A percentile compares a stretch with the other conserved stretches of the same genome.
These are phyloP conservation scores for Lentinus tigrinus DNA, from an alignment of 768 basidiomycete species.

Conservation along the genomic window DNA sequence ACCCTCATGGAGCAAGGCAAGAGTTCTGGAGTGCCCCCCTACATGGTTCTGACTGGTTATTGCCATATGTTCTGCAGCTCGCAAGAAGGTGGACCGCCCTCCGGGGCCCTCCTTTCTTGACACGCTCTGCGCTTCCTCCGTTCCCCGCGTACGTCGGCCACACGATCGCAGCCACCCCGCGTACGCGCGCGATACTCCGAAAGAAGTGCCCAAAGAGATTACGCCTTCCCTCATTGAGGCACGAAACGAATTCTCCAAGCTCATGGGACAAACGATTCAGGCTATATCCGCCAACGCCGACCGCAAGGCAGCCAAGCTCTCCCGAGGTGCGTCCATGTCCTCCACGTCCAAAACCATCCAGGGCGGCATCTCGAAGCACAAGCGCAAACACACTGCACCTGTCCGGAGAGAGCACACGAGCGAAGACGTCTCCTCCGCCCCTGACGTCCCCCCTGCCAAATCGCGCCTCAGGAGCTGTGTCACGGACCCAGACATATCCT, in stretches of 20 bases:
- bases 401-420: not conserved
- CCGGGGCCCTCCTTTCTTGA: not conserved
- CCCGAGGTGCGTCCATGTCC: not conserved
- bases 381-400: not conserved
- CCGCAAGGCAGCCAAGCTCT: not conserved
- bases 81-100: too few species aligned
- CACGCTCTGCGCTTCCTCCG: not conserved
- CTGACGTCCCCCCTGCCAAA: not conserved
- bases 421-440: not conserved
- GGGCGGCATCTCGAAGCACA: not conserved
- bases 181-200: not conserved
- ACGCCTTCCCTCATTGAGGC: not conserved
- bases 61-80: not conserved
- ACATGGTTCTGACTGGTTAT: not conserved
- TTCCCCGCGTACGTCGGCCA: not conserved
- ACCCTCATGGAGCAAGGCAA: not conserved
- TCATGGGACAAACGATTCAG: not conserved
- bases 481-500: not conserved
- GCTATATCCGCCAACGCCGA: not conserved
- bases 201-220: not conserved
- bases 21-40: not conserved
- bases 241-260: not conserved
- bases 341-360: not conserved
- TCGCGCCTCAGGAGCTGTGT: not conserved
- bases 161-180: conserved; percentile 4